These are phyloP conservation scores for Bonia amplexicaulis DNA, from an alignment of 176 grass and related monocot species.

Conservation along the genomic window DNA sequence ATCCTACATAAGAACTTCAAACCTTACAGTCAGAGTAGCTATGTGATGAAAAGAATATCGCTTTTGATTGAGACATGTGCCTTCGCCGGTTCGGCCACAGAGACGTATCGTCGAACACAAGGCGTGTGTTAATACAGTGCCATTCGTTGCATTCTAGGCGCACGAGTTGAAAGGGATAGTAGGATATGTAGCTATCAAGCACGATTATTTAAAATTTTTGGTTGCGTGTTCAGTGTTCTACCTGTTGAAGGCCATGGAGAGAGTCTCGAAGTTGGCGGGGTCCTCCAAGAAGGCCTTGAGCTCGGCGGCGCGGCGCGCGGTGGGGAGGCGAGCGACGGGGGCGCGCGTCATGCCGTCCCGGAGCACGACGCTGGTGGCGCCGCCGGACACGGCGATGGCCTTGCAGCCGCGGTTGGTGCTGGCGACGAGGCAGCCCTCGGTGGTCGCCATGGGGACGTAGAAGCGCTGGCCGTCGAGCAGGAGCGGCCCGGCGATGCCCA, in stretches of 20 bases:
- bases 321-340: conserved; percentile 55
- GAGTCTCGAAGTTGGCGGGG: conserved; percentile 65
- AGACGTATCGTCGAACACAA: neutral
- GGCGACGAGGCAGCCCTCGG: conserved; percentile 89
- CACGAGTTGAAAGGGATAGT: neutral
- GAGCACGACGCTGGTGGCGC: conserved; percentile 72
- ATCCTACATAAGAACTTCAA: neutral
- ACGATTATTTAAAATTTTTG: neutral
- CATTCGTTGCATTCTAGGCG: neutral
- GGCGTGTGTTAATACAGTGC: neutral
- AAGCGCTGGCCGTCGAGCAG: conserved; percentile 68
- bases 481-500: conserved; percentile 74
- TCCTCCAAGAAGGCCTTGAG: conserved; percentile 87
- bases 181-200: neutral
- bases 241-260: conserved; percentile 83
- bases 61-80: neutral
- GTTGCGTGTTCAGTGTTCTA: neutral
- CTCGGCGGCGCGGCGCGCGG: conserved; percentile 57
- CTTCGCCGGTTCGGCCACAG: neutral
- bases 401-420: conserved; percentile 97
- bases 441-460: conserved; percentile 95
- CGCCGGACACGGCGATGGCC: conserved; percentile 77
- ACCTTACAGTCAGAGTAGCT: neutral
- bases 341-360: conserved; percentile 79
- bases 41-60: neutral